Conservation (phyloP, 1,284 basidiomycete genomes). For the Wolfiporia cocos region DNA sequence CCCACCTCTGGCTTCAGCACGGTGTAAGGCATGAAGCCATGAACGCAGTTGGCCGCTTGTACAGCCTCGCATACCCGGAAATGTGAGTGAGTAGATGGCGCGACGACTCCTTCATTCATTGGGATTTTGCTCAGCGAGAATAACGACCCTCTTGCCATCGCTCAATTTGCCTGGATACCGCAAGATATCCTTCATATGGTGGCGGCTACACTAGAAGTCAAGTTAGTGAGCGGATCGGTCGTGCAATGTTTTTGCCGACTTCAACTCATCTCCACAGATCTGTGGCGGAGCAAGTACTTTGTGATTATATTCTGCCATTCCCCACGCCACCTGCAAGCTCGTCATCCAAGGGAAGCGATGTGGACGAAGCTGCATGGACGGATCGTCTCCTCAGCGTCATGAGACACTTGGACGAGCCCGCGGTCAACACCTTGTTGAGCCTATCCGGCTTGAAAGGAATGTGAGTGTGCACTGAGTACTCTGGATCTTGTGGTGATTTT, state of each 20-base stretch:
- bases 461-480: conserved; percentile 28
- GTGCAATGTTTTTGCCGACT: not conserved
- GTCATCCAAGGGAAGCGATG: conserved; percentile 48
- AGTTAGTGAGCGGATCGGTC: conserved; percentile 34
- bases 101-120: no score
- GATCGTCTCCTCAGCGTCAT: conserved; percentile 78
- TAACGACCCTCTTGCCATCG: conserved; percentile 65
- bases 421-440: conserved; percentile 49
- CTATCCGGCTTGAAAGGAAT: conserved; percentile 56
- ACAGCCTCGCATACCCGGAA: conserved; percentile 79
- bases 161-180: conserved; percentile 95
- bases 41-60: conserved; percentile 74
- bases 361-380: conserved; percentile 81
- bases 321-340: conserved; percentile 44
- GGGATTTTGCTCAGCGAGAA: conserved; percentile 57
- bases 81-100: no score
- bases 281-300: conserved; percentile 59
- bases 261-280: conserved; percentile 30
- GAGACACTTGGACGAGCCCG: conserved; percentile 60
- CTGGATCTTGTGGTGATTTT: no score
- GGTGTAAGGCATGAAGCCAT: conserved; percentile 82
- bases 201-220: conserved; percentile 46
- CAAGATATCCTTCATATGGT: conserved; percentile 59
- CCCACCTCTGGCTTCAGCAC: no score
- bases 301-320: conserved; percentile 77